Percentiles rank a stretch among this genome's conserved stretches.
These are phyloP conservation scores for Alternaria atra DNA, from an alignment of 2,329 filamentous ascomycete species.

Conservation along the genomic window DNA sequence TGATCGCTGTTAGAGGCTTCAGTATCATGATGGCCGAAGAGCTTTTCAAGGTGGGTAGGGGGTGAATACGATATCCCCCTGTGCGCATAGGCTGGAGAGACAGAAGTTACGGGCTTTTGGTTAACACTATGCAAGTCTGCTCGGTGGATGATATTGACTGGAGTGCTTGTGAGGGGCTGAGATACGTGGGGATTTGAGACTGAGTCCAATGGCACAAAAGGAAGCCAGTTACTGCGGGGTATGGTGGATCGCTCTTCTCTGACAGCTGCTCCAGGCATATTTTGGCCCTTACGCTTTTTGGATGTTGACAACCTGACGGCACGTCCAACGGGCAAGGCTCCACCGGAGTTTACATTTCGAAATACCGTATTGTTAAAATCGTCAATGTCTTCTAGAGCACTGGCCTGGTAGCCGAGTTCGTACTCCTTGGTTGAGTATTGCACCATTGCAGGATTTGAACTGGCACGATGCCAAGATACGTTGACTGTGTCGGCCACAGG, in stretches of 20 bases:
- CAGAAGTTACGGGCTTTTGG: background rate
- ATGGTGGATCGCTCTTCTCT: background rate
- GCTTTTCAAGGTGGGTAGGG: conserved; percentile 6
- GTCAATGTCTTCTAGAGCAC: conserved; percentile 31
- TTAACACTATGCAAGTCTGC: background rate
- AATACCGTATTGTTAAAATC: conserved; percentile 23
- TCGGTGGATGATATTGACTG: background rate
- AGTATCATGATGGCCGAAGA: conserved; percentile 9
- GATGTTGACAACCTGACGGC: conserved; percentile 11
- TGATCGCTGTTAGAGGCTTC: conserved; percentile 6
- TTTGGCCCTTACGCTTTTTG: conserved; percentile 13
- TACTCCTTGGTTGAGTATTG: conserved; percentile 30
- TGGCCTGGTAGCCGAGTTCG: conserved; percentile 17
- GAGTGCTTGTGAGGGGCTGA: background rate
- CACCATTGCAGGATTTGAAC: conserved; percentile 26
- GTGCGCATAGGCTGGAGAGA: background rate
- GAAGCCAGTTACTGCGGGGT: background rate
- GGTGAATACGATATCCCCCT: background rate
- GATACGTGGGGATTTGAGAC: background rate
- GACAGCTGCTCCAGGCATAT: conserved; percentile 6
- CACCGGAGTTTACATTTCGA: background rate
- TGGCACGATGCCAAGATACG: conserved; percentile 32
- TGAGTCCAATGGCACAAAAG: background rate
- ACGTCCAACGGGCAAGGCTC: conserved; percentile 16
- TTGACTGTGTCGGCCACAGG: conserved; percentile 24